Percentiles rank a stretch among this genome's conserved stretches.
phyloP scores from a whole-genome alignment of 2,329 filamentous ascomycete species.

The Diaporthe citrichinensis region DNA sequence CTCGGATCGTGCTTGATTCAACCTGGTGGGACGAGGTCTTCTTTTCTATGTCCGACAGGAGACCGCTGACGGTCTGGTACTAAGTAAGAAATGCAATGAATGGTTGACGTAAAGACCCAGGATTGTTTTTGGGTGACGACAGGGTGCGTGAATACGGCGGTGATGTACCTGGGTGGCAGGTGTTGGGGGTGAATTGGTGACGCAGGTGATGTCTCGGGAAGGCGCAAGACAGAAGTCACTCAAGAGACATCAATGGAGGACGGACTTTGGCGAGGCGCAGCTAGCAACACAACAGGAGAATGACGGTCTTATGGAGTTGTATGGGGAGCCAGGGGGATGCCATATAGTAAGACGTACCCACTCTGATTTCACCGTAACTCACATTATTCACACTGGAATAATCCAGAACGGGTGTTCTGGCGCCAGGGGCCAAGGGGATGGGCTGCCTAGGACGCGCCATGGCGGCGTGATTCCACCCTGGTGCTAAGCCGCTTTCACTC shows the following conservation, averaged over 20 bases:
- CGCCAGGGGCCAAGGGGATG: background rate
- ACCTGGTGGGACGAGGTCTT: slow-evolving; percentile 33
- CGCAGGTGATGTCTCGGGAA: slow-evolving; percentile 38
- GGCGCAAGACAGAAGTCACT: slow-evolving; percentile 35
- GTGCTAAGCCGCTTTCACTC: slow-evolving; percentile 10
- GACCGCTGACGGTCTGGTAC: background rate
- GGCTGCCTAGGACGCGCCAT: slow-evolving; percentile 1
- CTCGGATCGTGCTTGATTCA: background rate
- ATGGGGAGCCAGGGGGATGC: background rate
- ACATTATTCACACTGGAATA: slow-evolving; percentile 3
- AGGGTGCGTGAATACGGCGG: slow-evolving; percentile 13
- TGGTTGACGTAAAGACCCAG: slow-evolving; percentile 3
- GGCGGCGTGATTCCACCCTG: slow-evolving; percentile 14
- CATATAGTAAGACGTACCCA: background rate
- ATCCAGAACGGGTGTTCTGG: background rate
- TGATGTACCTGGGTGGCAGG: slow-evolving; percentile 3
- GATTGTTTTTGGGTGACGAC: background rate
- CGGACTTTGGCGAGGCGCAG: slow-evolving; percentile 36
- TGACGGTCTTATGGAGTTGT: background rate
- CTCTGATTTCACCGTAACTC: background rate
- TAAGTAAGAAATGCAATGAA: background rate
- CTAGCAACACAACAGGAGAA: background rate
- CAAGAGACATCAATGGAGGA: slow-evolving; percentile 8
- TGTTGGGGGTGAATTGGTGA: background rate
- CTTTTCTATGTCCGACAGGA: slow-evolving; percentile 38